A percentile compares a stretch with the other conserved stretches of the same genome.
These are phyloP conservation scores for Blastobotrys serpentis DNA, from an alignment of 1,139 yeast genomes.

Conservation along the genomic window DNA sequence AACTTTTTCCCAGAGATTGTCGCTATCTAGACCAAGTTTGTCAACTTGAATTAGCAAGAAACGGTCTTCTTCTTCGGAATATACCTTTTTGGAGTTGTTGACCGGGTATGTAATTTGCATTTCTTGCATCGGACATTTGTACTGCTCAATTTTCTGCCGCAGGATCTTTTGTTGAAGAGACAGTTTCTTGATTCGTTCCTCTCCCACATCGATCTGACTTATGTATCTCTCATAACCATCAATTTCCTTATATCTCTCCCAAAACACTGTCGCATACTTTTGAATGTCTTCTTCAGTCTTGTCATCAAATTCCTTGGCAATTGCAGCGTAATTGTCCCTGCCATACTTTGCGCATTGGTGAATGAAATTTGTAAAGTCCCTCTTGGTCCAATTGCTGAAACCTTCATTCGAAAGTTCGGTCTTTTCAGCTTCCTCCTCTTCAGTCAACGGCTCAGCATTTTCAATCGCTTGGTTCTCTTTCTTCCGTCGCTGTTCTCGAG, in stretches of 20 bases:
- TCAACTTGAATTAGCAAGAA: conserved; percentile 71
- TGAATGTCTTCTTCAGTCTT: conserved; percentile 74
- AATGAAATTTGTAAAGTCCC: conserved; percentile 85
- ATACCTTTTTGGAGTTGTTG: conserved; percentile 82
- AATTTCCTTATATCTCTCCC: conserved; percentile 69
- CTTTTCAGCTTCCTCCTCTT: conserved; percentile 69
- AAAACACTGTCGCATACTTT: conserved; percentile 68
- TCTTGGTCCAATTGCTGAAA: conserved; percentile 79
- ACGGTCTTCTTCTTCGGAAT: conserved; percentile 83
- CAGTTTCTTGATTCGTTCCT: conserved; percentile 69
- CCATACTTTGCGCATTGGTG: conserved; percentile 85
- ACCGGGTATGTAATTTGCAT: conserved; percentile 77
- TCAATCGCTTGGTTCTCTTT: conserved; percentile 61
- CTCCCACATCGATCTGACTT: conserved; percentile 82
- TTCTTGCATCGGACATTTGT: conserved; percentile 72
- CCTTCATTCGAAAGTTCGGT: conserved; percentile 60
- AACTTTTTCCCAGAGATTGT: conserved; percentile 71
- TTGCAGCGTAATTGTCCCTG: conserved; percentile 58
- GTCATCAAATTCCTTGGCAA: conserved; percentile 60
- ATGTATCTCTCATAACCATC: conserved; percentile 87
- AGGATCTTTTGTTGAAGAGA: conserved; percentile 65
- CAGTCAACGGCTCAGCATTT: conserved; percentile 64
- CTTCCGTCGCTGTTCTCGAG: conserved; percentile 56
- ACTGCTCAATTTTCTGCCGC: conserved; percentile 59
- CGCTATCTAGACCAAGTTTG: conserved; percentile 77